Evolutionary conservation across 495 filamentous ascomycete species (phyloP), one percentile per base, ranked within the genome.

Genomic region (Evansstolkia leycettana): DNA sequence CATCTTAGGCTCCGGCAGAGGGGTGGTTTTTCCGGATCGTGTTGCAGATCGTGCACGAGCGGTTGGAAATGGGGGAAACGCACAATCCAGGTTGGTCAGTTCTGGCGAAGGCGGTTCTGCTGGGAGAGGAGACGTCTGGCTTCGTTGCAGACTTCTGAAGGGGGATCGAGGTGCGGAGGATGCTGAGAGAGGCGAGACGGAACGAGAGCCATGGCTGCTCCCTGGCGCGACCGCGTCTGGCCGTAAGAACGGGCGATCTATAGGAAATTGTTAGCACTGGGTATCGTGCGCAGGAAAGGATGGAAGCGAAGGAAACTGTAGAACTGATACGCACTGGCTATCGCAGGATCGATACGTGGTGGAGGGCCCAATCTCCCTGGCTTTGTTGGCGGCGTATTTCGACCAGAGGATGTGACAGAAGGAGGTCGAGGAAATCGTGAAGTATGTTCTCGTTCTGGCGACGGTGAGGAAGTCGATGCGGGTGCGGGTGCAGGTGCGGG

Each of bases 161-260:
- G 65, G 62, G 29, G 58, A 50, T 55, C 64, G 54, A 45, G 54
- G 47, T 47, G 60, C 34, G 48, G 62, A 43, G 43, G 35, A 31
- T 15, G 53, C 45, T 6, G 61, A 62, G 4, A 69, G 60, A 1
- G 76, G 82, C 23, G 77, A 83, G 46, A 55, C 55, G n/a, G 73
- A 66, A 45, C 70, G 70, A 32, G 62, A 72, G 16, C 68, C 70
- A 24, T 65, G 57, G 50, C 73, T 82, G 41, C 69, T 67, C 28
- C 75, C 75, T 3, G 57, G 55, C 17, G 75, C 80, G 15, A 74
- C 58, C 56, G 78, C 61, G 42, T 66, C 72, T 32, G 66, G 64
- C 27, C 55, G 64, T 26, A 70, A 48, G 38, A 73, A 85, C 19
- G 74, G 61, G 39, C 67, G 69, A 55, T 86, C 82, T 86, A 33